A percentile compares a stretch with the other conserved stretches of the same genome.
Conservation (phyloP, 2,329 filamentous ascomycete species). For the Pseudocercospora fuligena region DNA sequence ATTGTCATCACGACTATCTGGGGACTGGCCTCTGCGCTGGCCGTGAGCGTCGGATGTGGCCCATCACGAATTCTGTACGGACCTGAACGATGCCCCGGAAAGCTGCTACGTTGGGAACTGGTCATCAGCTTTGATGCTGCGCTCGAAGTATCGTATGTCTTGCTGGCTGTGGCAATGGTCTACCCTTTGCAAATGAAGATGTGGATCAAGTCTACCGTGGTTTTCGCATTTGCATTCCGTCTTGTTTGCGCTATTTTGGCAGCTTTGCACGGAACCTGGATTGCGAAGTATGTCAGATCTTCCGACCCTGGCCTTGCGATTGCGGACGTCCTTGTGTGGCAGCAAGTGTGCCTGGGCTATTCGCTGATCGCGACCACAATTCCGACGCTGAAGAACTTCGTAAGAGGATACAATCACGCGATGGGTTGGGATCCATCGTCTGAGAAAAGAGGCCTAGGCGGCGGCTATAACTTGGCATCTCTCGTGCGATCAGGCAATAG, state of each 20-base stretch:
- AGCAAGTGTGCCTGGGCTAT: constrained; percentile 38
- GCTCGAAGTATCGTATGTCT: constrained; percentile 35
- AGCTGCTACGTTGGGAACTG: constrained; percentile 35
- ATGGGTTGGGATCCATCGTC: constrained; percentile 30
- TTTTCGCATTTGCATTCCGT: constrained; percentile 38
- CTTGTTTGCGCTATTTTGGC: constrained; percentile 31
- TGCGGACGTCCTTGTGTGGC: constrained; percentile 35
- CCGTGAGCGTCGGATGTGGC: constrained; percentile 29
- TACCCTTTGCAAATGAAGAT: constrained; percentile 37
- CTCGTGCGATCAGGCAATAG: constrained; percentile 22
- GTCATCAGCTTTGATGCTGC: constrained; percentile 35
- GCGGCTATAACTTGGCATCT: constrained; percentile 29
- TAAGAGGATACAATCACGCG: constrained; percentile 34
- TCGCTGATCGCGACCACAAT: constrained; percentile 39
- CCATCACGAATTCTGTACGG: constrained; percentile 23
- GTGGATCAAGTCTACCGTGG: constrained; percentile 37
- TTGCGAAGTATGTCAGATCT: constrained; percentile 28
- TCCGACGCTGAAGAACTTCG: constrained; percentile 38
- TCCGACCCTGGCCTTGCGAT: constrained; percentile 30
- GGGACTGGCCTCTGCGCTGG: constrained; percentile 34
- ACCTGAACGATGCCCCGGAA: constrained; percentile 19
- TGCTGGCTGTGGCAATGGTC: constrained; percentile 33
- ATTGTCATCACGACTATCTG: constrained; percentile 31
- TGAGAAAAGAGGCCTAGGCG: constrained; percentile 25
- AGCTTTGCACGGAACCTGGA: constrained; percentile 26